Percentiles rank a stretch among this genome's conserved stretches.
Evolutionary conservation across 148 eudicot species (phyloP).

Genomic region (Cornus controversa): DNA sequence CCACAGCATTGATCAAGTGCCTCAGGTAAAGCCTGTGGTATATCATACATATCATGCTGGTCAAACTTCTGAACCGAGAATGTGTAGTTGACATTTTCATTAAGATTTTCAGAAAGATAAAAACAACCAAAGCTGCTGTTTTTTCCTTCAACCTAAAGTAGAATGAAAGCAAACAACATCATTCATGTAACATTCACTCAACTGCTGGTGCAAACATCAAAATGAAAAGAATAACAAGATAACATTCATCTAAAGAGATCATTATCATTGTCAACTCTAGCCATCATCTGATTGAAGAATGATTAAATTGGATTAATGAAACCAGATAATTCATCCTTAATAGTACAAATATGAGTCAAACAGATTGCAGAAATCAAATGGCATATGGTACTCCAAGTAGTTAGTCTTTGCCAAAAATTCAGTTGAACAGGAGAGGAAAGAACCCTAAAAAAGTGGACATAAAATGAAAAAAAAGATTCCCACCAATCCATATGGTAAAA

Average conservation of each 20-base stretch:
- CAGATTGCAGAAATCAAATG: background rate
- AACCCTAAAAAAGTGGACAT: background rate
- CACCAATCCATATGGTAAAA: background rate
- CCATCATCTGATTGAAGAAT: background rate
- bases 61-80: conserved; percentile 52
- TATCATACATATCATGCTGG: conserved; percentile 33
- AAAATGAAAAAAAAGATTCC: background rate
- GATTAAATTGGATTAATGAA: background rate
- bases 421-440: background rate
- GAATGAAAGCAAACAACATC: background rate
- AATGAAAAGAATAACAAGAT: background rate
- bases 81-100: conserved; percentile 61
- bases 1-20: conserved; percentile 43
- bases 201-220: background rate
- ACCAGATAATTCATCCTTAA: background rate
- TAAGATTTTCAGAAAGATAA: conserved; percentile 79
- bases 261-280: background rate
- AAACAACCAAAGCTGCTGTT: conserved; percentile 58
- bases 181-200: background rate
- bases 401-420: background rate
- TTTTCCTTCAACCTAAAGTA: conserved; percentile 73
- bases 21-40: conserved; percentile 64
- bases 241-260: background rate
- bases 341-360: background rate
- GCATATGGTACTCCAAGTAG: background rate